These are phyloP conservation scores for Didymella arachidicola DNA, from an alignment of 2,329 filamentous ascomycete genomes.

Conservation along the genomic window DNA sequence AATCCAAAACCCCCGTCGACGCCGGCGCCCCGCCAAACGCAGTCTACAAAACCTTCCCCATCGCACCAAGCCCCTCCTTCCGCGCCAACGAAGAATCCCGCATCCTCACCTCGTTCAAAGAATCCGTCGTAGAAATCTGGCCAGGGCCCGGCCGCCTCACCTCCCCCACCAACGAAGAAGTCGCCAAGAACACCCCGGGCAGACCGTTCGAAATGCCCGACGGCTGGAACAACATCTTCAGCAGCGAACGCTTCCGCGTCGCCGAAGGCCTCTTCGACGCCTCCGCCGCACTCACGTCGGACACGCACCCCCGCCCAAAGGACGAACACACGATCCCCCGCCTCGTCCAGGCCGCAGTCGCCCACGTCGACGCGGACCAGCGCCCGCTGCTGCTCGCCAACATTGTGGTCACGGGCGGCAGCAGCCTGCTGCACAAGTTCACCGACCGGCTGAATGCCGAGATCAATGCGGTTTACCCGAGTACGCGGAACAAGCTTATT, in stretches of 20 bases:
- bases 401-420: constrained; percentile 90
- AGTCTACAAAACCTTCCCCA: constrained; percentile 73
- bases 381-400: constrained; percentile 84
- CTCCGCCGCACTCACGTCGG: constrained; percentile 69
- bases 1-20: constrained; percentile 87
- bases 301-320: constrained; percentile 62
- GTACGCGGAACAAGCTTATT: constrained; percentile 85
- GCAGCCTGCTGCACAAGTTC: constrained; percentile 87
- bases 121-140: constrained; percentile 96
- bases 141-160: constrained; percentile 75
- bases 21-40: constrained; percentile 81
- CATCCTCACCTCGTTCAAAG: constrained; percentile 94
- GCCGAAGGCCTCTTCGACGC: constrained; percentile 93
- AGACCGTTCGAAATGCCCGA: constrained; percentile 97
- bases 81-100: constrained; percentile 88
- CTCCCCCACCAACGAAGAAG: constrained; percentile 72
- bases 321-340: constrained; percentile 83
- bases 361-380: constrained; percentile 86
- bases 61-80: constrained; percentile 72
- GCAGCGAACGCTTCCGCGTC: constrained; percentile 83
- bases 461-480: constrained; percentile 80
- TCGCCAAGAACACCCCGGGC: constrained; percentile 74
- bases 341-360: constrained; percentile 78
- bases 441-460: constrained; percentile 89
- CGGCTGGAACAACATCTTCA: constrained; percentile 95